phyloP scores from a whole-genome alignment of 2,329 filamentous ascomycete species.

The Tolypocladium ophioglossoides region DNA sequence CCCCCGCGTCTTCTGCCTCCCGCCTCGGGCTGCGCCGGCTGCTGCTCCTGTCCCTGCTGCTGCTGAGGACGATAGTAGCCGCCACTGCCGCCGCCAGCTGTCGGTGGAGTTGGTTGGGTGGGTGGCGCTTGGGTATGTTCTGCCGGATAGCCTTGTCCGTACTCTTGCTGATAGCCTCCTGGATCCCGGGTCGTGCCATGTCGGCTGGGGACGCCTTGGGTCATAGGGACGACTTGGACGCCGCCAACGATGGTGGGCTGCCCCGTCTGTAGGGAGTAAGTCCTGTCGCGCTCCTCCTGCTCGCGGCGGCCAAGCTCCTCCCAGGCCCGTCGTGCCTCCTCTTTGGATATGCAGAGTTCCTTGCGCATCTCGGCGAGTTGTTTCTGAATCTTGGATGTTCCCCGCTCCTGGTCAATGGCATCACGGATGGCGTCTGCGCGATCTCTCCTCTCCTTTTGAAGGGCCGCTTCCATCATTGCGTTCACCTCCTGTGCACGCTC shows the following conservation, averaged over 20 bases:
- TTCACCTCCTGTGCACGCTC: slow-evolving; percentile 77
- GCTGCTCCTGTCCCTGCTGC: slow-evolving; percentile 1
- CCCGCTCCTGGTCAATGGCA: slow-evolving; percentile 55
- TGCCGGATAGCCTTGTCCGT: slow-evolving; percentile 18
- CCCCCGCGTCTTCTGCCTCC: slow-evolving; percentile 13
- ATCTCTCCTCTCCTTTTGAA: slow-evolving; percentile 65
- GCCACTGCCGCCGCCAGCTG: slow-evolving; percentile 14
- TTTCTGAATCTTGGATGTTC: slow-evolving; percentile 66
- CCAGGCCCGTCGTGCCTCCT: slow-evolving; percentile 92
- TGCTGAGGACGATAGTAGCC: slow-evolving; percentile 13
- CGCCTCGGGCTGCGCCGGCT: slow-evolving; percentile 8
- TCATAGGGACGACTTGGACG: slow-evolving; percentile 92
- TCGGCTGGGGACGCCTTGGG: slow-evolving; percentile 53
- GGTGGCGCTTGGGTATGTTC: slow-evolving; percentile 32
- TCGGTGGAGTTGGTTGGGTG: slow-evolving; percentile 23
- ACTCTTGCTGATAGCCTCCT: slow-evolving; percentile 17
- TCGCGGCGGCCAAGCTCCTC: slow-evolving; percentile 90
- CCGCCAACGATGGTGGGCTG: slow-evolving; percentile 84
- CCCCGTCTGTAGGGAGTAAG: slow-evolving; percentile 74
- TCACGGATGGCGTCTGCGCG: slow-evolving; percentile 57
- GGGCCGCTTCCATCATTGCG: slow-evolving; percentile 62
- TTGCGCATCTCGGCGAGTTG: slow-evolving; percentile 83
- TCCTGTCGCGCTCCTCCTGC: slow-evolving; percentile 84
- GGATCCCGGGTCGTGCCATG: slow-evolving; percentile 33
- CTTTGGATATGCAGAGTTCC: slow-evolving; percentile 88